phyloP scores from a whole-genome alignment of 257 asterid genomes.

The Solanum phureja region DNA sequence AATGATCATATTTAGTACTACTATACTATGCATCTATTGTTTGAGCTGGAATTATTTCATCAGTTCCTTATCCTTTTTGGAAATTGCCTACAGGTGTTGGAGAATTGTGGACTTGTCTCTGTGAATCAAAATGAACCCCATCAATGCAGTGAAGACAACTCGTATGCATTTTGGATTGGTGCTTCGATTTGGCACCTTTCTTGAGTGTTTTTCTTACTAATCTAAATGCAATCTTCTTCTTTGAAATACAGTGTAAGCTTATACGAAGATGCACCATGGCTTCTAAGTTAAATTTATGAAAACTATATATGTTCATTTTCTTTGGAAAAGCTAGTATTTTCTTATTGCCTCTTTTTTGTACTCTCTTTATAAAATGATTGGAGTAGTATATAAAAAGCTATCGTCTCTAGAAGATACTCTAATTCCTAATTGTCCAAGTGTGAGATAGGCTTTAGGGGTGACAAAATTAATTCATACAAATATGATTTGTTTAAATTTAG shows the following conservation, averaged over 20 bases:
- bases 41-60: background rate
- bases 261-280: too few relatives aligned
- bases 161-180: too few relatives aligned
- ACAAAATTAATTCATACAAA: background rate
- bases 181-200: too few relatives aligned
- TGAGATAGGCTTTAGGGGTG: background rate
- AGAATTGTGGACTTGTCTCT: constrained; percentile 39
- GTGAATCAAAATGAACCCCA: constrained; percentile 33
- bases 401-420: background rate
- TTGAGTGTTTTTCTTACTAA: too few relatives aligned
- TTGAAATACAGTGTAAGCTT: too few relatives aligned
- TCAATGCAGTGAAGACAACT: too few relatives aligned
- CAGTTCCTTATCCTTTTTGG: background rate
- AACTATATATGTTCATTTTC: too few relatives aligned
- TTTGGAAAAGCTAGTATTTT: background rate
- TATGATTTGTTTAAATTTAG: background rate
- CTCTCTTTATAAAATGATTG: background rate
- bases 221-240: too few relatives aligned
- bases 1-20: background rate
- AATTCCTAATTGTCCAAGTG: background rate
- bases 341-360: background rate
- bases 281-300: too few relatives aligned
- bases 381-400: background rate
- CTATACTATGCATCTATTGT: background rate
- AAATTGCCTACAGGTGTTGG: constrained; percentile 39